phyloP scores from a whole-genome alignment of 2,329 filamentous ascomycete species.

The Emydomyces testavorans region DNA sequence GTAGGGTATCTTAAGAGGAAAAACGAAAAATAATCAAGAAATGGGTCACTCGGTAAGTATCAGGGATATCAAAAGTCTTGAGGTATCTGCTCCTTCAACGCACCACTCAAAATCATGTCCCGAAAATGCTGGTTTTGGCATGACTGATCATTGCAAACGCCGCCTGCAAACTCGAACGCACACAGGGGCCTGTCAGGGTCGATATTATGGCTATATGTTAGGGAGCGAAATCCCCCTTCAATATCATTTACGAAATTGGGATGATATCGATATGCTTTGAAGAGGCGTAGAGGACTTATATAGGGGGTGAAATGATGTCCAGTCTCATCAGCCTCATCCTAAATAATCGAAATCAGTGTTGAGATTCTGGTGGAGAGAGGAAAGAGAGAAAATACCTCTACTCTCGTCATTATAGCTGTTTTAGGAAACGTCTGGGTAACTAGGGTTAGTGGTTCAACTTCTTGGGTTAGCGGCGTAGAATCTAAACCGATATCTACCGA shows the following conservation, averaged over 20 bases:
- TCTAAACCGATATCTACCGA: slow-evolving; percentile 18
- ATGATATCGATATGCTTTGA: slow-evolving; percentile 85
- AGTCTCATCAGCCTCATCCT: slow-evolving; percentile 16
- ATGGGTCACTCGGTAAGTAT: background rate
- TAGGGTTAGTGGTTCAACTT: slow-evolving; percentile 26
- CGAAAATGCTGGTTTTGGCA: slow-evolving; percentile 76
- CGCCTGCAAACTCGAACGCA: slow-evolving; percentile 58
- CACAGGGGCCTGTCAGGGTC: slow-evolving; percentile 64
- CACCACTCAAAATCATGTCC: slow-evolving; percentile 61
- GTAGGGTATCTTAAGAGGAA: slow-evolving; percentile 3
- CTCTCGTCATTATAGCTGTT: slow-evolving; percentile 21
- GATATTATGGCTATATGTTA: slow-evolving; percentile 90
- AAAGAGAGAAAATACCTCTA: slow-evolving; percentile 12
- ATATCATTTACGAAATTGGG: slow-evolving; percentile 60
- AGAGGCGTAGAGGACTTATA: slow-evolving; percentile 67
- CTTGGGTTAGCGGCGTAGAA: slow-evolving; percentile 17
- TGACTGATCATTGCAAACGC: slow-evolving; percentile 59
- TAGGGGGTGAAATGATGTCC: slow-evolving; percentile 51
- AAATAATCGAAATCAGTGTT: background rate
- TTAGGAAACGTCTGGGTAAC: slow-evolving; percentile 22
- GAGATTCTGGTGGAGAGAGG: slow-evolving; percentile 23
- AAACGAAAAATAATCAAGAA: background rate
- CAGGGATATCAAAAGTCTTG: slow-evolving; percentile 13
- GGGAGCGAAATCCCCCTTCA: slow-evolving; percentile 66
- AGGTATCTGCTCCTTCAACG: slow-evolving; percentile 39